Evolutionary conservation across 257 asterid species (phyloP).

Genomic region (Salvia hispanica): DNA sequence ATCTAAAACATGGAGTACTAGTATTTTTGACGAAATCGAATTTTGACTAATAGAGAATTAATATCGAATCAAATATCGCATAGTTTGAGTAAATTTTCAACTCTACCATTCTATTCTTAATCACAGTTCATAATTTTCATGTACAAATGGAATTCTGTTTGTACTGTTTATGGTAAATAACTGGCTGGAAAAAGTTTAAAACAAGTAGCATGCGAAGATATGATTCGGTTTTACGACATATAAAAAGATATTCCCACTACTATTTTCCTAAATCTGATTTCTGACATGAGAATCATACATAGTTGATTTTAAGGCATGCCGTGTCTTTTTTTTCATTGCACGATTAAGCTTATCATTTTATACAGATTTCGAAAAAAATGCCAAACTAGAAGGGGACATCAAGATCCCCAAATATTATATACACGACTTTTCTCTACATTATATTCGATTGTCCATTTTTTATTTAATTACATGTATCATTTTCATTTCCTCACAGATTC

Average conservation of each 20-base stretch:
- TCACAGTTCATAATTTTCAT: no score
- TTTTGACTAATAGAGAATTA: no score
- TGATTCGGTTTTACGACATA: slow-evolving; percentile 33
- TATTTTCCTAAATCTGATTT: not conserved
- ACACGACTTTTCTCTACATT: not conserved
- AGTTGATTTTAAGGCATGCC: not conserved
- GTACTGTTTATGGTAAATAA: not conserved
- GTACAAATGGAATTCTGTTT: not conserved
- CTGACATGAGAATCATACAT: slow-evolving; percentile 5
- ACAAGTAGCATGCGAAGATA: slow-evolving; percentile 35
- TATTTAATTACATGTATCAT: no score
- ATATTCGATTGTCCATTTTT: no score
- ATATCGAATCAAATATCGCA: no score
- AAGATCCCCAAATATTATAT: not conserved
- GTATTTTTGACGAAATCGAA: no score
- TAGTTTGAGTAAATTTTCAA: no score
- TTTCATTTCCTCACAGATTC: no score
- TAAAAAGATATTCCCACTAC: not conserved
- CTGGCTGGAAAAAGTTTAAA: slow-evolving; percentile 29
- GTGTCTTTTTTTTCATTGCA: not conserved
- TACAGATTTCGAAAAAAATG: not conserved
- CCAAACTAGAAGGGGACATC: slow-evolving; percentile 3
- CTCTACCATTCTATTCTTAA: no score
- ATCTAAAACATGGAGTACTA: no score
- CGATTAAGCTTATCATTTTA: not conserved